These are phyloP conservation scores for Puccinia novopanici DNA, from an alignment of 1,284 basidiomycete species.

Conservation along the genomic window DNA sequence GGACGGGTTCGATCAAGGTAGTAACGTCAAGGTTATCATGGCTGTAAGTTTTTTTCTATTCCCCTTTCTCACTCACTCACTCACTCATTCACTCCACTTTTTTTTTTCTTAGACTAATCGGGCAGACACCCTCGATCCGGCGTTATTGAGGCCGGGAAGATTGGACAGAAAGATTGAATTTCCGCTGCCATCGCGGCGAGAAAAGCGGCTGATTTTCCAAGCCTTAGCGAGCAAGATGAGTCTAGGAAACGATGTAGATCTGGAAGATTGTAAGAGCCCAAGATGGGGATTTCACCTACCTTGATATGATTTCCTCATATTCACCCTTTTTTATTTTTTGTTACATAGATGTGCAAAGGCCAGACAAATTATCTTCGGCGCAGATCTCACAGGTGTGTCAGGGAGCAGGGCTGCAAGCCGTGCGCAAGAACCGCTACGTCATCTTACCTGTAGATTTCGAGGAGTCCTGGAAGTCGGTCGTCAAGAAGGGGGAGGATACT, in stretches of 20 bases:
- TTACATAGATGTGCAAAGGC: conserved; percentile 83
- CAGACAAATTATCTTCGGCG: conserved; percentile 90
- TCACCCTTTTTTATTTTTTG: conserved; percentile 6
- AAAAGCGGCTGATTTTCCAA: conserved; percentile 97
- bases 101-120: conserved; percentile 72
- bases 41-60: conserved; percentile 67
- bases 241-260: conserved; percentile 92
- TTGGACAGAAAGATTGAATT: conserved; percentile 96
- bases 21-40: conserved; percentile 99
- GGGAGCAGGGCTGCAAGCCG: conserved; percentile 95
- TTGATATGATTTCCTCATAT: neutral
- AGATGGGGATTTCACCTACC: conserved; percentile 13
- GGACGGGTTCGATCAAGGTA: conserved; percentile 99
- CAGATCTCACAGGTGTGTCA: conserved; percentile 96
- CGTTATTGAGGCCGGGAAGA: conserved; percentile 92
- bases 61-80: neutral
- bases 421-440: conserved; percentile 95
- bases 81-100: conserved; percentile 54
- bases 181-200: conserved; percentile 87
- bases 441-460: conserved; percentile 97
- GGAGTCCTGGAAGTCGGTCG: conserved; percentile 79
- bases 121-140: conserved; percentile 93
- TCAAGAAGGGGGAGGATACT: conserved; percentile 47
- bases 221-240: conserved; percentile 98
- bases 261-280: conserved; percentile 83